Evolutionary conservation across 805 yeast species (phyloP).

Genomic region (Scheffersomyces spartinae): DNA sequence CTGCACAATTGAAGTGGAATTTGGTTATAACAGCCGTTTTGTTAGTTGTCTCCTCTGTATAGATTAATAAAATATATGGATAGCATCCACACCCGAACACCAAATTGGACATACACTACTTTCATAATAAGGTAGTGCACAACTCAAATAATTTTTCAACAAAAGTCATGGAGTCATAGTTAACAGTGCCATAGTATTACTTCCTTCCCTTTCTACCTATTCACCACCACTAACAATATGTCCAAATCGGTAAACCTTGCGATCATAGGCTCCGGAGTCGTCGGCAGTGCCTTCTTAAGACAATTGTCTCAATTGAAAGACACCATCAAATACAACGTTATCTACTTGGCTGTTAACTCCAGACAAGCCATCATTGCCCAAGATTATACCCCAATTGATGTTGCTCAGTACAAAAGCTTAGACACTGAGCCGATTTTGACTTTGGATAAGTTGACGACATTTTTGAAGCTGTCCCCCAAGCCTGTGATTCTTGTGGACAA

Average conservation of each 20-base stretch:
- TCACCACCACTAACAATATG: conserved; percentile 9
- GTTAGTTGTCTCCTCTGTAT: no score
- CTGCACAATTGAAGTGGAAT: no score
- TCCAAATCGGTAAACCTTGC: conserved; percentile 31
- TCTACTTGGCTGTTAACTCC: conserved; percentile 65
- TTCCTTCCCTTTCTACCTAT: no score
- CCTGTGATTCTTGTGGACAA: conserved; percentile 89
- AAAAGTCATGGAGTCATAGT: no score
- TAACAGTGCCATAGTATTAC: no score
- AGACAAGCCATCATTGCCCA: conserved; percentile 53
- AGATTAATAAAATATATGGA: no score
- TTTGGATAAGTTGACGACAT: conserved; percentile 47
- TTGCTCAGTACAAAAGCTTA: conserved; percentile 45
- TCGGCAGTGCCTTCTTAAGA: conserved; percentile 81
- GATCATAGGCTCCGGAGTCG: conserved; percentile 76
- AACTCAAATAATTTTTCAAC: no score
- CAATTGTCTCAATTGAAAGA: conserved; percentile 60
- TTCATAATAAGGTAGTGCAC: no score
- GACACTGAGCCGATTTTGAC: conserved; percentile 39
- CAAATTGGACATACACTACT: no score
- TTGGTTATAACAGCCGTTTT: no score
- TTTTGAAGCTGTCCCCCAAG: conserved; percentile 48
- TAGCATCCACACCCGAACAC: no score
- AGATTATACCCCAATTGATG: conserved; percentile 62
- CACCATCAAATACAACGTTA: conserved; percentile 60